Base-by-base conservation (phyloP, 2,329 filamentous ascomycete genomes). In the Pseudocercospora crystallina region DNA sequence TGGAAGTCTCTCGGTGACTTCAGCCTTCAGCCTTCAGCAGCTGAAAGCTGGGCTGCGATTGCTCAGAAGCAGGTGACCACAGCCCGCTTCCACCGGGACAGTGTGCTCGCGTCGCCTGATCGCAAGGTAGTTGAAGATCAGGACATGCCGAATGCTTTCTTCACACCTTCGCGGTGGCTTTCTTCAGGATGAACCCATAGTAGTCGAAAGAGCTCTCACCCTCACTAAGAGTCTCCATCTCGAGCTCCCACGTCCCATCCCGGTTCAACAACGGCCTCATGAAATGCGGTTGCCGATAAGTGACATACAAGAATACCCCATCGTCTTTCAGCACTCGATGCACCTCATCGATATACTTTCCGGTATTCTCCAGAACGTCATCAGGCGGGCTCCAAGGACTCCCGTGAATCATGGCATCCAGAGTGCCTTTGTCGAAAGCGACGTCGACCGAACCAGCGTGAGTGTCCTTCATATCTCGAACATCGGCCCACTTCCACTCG, bases 201-300 rank as follows among this genome's bases (percentile, higher is more conserved):
- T 80, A 80, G n/a, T 74, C 73, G 53, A 81, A 78, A 0, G 69
- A 69, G 31, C 73, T 72, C 17, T 62, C 65, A 5, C 62, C 62
- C 12, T 54, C 61, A 5, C 67, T 68, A 3, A 80, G 62, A 8
- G 68, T 63, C 42, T 79, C 71, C 50, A 77, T 64, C 3, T 73
- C 59, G 17, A 80, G 44, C 20, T 71, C 62, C 77, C 76, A 80
- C 5, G 73, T 59, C 0, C 68, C 69, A 2, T 73, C 67, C 8
- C 66, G 61, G 20, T 71, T 70, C 13, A 82, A 61, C 13, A 80
- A 62, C 10, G 75, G 75, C 59, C 66, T 72, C 39, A 81, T 74
- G 53, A 82, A 81, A 61, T 80, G 79, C 10, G 76, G 76, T 51
- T 81, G 80, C 33, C 78, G 66, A 59, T 74, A 82, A 0, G 79